Conservation (phyloP, 2,329 filamentous ascomycete species). For the Didymella lethalis region DNA sequence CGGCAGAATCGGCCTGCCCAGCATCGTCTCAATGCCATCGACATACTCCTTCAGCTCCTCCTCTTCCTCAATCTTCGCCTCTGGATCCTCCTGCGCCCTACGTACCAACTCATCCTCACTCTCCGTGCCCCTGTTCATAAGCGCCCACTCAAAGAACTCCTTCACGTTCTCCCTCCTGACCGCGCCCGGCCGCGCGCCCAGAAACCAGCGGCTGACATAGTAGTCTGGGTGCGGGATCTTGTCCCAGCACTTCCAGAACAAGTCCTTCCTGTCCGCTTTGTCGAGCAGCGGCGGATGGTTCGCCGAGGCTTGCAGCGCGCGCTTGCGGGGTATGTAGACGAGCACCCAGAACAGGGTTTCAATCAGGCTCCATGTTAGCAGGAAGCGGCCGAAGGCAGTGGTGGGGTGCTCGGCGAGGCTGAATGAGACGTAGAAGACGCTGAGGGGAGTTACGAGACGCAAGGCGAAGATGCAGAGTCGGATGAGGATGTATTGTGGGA, state of each 20-base stretch:
- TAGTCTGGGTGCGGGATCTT: conserved; percentile 63
- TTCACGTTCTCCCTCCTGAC: conserved; percentile 72
- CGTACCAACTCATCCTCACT: conserved; percentile 35
- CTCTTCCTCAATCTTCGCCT: conserved; percentile 46
- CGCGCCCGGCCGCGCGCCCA: conserved; percentile 64
- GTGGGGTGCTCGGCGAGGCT: conserved; percentile 47
- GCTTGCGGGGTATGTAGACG: conserved; percentile 62
- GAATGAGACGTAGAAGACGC: conserved; percentile 56
- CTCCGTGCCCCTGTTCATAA: conserved; percentile 63
- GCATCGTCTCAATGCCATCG: conserved; percentile 60
- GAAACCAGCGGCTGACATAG: conserved; percentile 72
- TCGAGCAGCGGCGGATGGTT: conserved; percentile 58
- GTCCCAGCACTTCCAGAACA: conserved; percentile 66
- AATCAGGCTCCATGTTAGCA: conserved; percentile 57
- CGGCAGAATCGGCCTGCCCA: conserved; percentile 60
- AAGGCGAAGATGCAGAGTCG: conserved; percentile 58
- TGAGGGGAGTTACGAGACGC: conserved; percentile 60
- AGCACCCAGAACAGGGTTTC: conserved; percentile 64
- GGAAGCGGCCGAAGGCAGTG: conserved; percentile 37
- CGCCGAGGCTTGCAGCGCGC: conserved; percentile 61
- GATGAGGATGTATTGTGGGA: conserved; percentile 56
- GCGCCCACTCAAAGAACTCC: conserved; percentile 73
- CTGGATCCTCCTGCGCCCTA: conserved; percentile 24
- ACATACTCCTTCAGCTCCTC: conserved; percentile 65
- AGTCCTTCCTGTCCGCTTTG: conserved; percentile 58